These are phyloP conservation scores for Sordariomycetes sp. DNA, from an alignment of 2,329 filamentous ascomycete species.

Conservation along the genomic window DNA sequence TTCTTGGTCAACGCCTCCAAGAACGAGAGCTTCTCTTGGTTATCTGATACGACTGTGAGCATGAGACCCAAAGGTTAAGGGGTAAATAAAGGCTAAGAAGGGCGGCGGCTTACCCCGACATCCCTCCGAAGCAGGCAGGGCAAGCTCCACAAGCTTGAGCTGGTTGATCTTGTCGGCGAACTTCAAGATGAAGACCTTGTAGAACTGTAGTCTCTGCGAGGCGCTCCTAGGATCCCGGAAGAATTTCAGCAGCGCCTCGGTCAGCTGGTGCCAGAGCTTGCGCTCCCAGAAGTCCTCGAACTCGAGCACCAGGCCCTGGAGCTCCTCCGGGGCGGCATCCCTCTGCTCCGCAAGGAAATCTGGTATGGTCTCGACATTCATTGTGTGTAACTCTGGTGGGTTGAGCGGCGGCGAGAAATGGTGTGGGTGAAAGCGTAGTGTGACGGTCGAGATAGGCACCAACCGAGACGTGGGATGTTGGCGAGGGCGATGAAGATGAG, in stretches of 20 bases:
- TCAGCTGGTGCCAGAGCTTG: slow-evolving; percentile 98
- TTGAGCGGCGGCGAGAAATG: background rate
- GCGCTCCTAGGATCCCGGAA: slow-evolving; percentile 76
- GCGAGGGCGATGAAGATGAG: background rate
- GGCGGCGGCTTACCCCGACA: slow-evolving; percentile 52
- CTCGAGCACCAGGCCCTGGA: slow-evolving; percentile 77
- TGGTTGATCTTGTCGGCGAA: slow-evolving; percentile 99
- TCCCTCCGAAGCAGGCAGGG: slow-evolving; percentile 76
- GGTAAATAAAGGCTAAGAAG: background rate
- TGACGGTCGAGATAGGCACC: background rate
- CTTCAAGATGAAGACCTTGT: slow-evolving; percentile 88
- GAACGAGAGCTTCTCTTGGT: slow-evolving; percentile 77
- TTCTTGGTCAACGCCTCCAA: slow-evolving; percentile 73
- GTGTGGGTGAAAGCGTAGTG: background rate
- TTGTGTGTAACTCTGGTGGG: slow-evolving; percentile 21
- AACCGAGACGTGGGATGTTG: background rate
- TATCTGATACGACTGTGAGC: slow-evolving; percentile 42
- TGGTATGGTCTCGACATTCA: slow-evolving; percentile 81
- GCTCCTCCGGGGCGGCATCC: slow-evolving; percentile 75
- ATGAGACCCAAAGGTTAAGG: background rate
- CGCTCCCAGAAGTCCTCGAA: slow-evolving; percentile 98
- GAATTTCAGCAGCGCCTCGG: slow-evolving; percentile 76
- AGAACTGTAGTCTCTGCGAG: slow-evolving; percentile 77
- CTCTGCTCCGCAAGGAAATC: slow-evolving; percentile 89
- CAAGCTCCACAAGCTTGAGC: slow-evolving; percentile 87